Evolutionary conservation across 257 asterid genomes (phyloP).

Genomic region (Catharanthus roseus): DNA sequence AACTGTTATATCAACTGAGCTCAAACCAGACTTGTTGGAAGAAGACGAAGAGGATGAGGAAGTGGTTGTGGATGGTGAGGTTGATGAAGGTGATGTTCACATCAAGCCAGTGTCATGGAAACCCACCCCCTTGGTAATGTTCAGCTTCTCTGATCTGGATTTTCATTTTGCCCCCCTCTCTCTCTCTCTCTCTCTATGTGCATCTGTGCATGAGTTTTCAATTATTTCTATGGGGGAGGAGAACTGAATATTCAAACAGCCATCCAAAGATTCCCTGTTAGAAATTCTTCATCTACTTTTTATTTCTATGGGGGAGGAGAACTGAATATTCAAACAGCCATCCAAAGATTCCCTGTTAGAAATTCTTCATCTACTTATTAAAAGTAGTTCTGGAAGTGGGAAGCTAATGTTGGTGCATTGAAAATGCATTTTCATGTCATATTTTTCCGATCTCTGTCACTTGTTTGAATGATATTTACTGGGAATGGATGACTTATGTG

Average conservation of each 20-base stretch:
- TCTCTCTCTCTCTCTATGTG: not conserved
- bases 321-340: not conserved
- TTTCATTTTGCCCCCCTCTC: not conserved
- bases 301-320: not conserved
- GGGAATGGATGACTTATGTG: not conserved
- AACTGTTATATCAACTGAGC: slow-evolving; percentile 46
- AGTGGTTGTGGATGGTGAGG: slow-evolving; percentile 93
- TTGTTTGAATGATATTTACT: not conserved
- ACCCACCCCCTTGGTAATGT: slow-evolving; percentile 59
- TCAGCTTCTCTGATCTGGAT: slow-evolving; percentile 5
- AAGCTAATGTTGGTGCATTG: not conserved
- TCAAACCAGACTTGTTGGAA: slow-evolving; percentile 54
- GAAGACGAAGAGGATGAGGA: slow-evolving; percentile 96
- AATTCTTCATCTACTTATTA: not conserved
- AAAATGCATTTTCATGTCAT: not conserved
- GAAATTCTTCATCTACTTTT: not conserved
- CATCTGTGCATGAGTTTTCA: slow-evolving; percentile 3
- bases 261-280: not conserved
- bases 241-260: not conserved
- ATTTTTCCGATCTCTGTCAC: not conserved
- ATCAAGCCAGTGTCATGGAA: slow-evolving; percentile 68
- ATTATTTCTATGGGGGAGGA: not conserved
- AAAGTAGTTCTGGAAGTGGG: not conserved
- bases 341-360: not conserved
- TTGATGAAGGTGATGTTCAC: slow-evolving; percentile 95